Base-by-base conservation (phyloP, 371 early-diverging fungal genomes). In the Mortierella sp. region DNA sequence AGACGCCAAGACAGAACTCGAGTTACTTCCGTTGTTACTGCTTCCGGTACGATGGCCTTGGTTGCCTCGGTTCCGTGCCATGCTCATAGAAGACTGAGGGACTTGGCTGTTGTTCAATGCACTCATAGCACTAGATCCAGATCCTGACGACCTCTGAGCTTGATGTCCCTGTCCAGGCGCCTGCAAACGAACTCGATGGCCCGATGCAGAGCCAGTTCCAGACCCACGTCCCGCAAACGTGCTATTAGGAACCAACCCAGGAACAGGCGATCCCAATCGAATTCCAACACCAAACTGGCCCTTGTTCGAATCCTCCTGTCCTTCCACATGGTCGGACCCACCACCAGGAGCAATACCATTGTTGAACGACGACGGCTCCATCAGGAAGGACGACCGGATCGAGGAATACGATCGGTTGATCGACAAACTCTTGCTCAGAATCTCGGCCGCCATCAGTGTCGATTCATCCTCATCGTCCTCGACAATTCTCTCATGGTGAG, bases 401-500 rank as follows among this genome's bases (percentile, higher is more conserved):
- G 87, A 86, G 2, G 87, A 86, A 52, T 78, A 82, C n/a, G 87
- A 86, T 13, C 83, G 83, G 48, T 82, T 82, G 74, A 86, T 80
- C 34, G 87, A 86, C 21, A 86, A 65, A 71, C 87, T 86, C 76
- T 86, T 82, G 80, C 78, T 82, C 65, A 86, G 42, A 24, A 86
- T 86, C 48, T 86, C 83, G 19, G 80, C 80, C 5, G 87, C 87
- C 87, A 86, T 82, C 73, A 86, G 31, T 13, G 80, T 77, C 70
- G 82, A 82, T 60, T 86, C 83, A n/a, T 86, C 87, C 45, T 86
- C 87, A 31, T 86, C 83, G 54, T 86, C 87, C 71, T 86, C 87
- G 1, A 71, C 76, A 76, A 86, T 86, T 19, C 87, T 80, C 11
- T 82, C 87, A 65, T 82, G 87, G n/a, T 82, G 82, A 6, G 87